Percentiles rank a stretch among this genome's conserved stretches.
Evolutionary conservation across 2,329 filamentous ascomycete species (phyloP).

Genomic region (Epicoccum nigrum): DNA sequence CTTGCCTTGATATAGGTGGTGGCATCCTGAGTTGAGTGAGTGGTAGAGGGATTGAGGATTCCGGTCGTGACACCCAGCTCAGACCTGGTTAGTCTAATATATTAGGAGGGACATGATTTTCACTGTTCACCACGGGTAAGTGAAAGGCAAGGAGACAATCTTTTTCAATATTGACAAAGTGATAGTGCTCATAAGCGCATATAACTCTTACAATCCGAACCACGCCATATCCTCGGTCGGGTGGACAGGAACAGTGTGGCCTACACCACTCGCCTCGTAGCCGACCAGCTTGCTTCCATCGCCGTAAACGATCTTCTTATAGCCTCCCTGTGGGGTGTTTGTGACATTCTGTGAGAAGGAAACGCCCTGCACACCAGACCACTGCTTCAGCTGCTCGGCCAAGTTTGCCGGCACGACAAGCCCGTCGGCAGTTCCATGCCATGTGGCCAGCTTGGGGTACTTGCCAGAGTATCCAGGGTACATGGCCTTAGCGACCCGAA

Average conservation of each 20-base stretch:
- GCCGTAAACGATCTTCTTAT: slow-evolving; percentile 37
- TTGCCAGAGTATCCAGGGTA: slow-evolving; percentile 47
- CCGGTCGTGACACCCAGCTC: too few relatives aligned
- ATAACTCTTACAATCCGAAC: slow-evolving; percentile 4
- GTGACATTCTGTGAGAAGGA: slow-evolving; percentile 20
- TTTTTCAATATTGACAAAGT: too few relatives aligned
- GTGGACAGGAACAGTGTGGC: slow-evolving; percentile 33
- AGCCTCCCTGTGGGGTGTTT: slow-evolving; percentile 32
- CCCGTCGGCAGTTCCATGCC: slow-evolving; percentile 45
- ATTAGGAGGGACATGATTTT: too few relatives aligned
- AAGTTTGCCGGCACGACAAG: slow-evolving; percentile 37
- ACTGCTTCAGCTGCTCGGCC: slow-evolving; percentile 38
- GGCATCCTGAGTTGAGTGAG: not conserved
- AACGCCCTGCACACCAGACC: slow-evolving; percentile 33
- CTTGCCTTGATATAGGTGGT: not conserved
- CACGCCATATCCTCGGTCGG: slow-evolving; percentile 9
- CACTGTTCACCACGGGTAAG: too few relatives aligned
- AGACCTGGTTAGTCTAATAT: too few relatives aligned
- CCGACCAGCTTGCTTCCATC: slow-evolving; percentile 35
- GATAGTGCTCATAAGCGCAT: too few relatives aligned
- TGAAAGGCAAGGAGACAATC: too few relatives aligned
- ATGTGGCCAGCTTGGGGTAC: slow-evolving; percentile 46
- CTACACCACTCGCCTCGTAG: slow-evolving; percentile 30
- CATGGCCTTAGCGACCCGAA: slow-evolving; percentile 38
- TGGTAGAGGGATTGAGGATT: too few relatives aligned